phyloP scores from a whole-genome alignment of 768 basidiomycete species.

The Termitomyces sp. region DNA sequence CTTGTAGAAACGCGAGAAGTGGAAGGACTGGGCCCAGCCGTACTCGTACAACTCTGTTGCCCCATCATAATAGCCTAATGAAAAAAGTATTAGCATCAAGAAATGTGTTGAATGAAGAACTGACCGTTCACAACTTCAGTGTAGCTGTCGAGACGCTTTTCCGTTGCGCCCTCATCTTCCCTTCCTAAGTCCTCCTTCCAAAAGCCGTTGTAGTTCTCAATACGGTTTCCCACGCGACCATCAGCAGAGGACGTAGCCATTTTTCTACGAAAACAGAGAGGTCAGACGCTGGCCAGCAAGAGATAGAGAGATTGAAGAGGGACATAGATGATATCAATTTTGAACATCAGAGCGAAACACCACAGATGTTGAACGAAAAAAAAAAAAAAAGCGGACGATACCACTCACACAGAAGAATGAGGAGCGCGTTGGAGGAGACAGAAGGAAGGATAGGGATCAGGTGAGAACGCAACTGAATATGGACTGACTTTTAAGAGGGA shows the following conservation, averaged over 20 bases:
- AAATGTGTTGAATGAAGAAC: conserved; percentile 13
- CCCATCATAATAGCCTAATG: conserved; percentile 89
- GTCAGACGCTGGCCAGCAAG: conserved; percentile 5
- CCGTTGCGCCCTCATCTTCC: conserved; percentile 60
- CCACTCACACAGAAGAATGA: conserved; percentile 10
- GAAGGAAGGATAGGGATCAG: neutral
- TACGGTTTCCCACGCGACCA: conserved; percentile 60
- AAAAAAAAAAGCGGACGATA: neutral
- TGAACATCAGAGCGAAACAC: conserved; percentile 12
- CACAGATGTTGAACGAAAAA: neutral
- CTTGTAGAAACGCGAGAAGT: conserved; percentile 96
- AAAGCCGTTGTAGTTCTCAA: conserved; percentile 83
- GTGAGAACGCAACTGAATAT: conserved; percentile 10
- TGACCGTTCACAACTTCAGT: conserved; percentile 91
- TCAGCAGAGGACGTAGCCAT: conserved; percentile 30
- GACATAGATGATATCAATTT: conserved; percentile 25
- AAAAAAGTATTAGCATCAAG: neutral
- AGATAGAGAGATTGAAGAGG: neutral
- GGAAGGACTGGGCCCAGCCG: conserved; percentile 89
- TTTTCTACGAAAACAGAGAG: neutral
- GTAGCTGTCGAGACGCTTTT: conserved; percentile 75
- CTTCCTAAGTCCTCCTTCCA: conserved; percentile 81
- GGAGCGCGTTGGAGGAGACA: conserved; percentile 2
- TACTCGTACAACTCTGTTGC: conserved; percentile 95
- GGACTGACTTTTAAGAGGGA: conserved; percentile 19